phyloP scores from a whole-genome alignment of 371 early-diverging fungal genomes.

The Aphelidium insulamus region DNA sequence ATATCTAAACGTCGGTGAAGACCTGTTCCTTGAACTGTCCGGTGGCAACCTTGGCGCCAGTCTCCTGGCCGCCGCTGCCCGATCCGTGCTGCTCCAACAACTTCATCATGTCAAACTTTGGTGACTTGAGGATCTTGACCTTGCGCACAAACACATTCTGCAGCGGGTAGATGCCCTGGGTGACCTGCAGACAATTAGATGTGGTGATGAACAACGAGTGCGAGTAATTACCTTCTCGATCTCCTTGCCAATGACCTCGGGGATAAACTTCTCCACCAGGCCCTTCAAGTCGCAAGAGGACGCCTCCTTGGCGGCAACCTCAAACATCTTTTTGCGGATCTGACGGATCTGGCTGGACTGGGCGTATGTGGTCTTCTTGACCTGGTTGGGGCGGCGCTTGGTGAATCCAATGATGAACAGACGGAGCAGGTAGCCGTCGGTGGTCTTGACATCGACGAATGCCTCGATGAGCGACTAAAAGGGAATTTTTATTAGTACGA shows the following conservation, averaged over 20 bases:
- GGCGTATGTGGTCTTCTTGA: slow-evolving; percentile 97
- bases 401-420: slow-evolving; percentile 97
- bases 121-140: slow-evolving; percentile 98
- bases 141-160: slow-evolving; percentile 96
- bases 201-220: slow-evolving; percentile 71
- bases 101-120: slow-evolving; percentile 86
- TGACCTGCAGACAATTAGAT: slow-evolving; percentile 97
- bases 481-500: background rate
- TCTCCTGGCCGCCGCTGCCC: slow-evolving; percentile 42
- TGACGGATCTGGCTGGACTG: slow-evolving; percentile 88
- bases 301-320: slow-evolving; percentile 86
- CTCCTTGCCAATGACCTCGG: no score
- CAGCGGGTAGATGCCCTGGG: slow-evolving; percentile 94
- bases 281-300: slow-evolving; percentile 82
- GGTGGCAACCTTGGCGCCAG: slow-evolving; percentile 57
- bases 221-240: no score
- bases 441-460: slow-evolving; percentile 96
- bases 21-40: no score
- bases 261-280: slow-evolving; percentile 84
- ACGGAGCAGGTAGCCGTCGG: slow-evolving; percentile 98
- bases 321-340: slow-evolving; percentile 99
- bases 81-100: slow-evolving; percentile 89
- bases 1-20: no score
- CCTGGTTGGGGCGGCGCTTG: slow-evolving; percentile 80
- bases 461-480: slow-evolving; percentile 87